phyloP scores from a whole-genome alignment of 768 basidiomycete genomes.

The Naganishia friedmannii region DNA sequence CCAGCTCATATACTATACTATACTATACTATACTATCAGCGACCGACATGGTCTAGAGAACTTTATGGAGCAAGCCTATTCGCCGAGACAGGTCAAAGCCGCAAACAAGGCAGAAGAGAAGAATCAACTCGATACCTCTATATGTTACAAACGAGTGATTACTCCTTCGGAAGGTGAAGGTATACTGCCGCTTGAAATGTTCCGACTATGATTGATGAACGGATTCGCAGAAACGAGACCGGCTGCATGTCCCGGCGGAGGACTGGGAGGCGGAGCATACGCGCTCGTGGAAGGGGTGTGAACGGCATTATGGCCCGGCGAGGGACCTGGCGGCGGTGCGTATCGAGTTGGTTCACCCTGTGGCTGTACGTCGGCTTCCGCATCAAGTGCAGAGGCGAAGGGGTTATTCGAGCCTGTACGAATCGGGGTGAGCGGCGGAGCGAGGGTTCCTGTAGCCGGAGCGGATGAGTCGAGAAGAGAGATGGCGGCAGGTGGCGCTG shows the following conservation, averaged over 20 bases:
- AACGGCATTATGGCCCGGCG: not conserved
- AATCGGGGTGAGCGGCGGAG: constrained; percentile 17
- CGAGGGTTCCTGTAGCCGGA: not conserved
- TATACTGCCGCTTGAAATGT: not conserved
- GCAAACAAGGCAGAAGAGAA: no score
- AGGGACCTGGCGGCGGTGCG: constrained; percentile 9
- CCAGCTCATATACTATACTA: no score
- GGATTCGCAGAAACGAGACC: not conserved
- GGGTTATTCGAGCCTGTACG: constrained; percentile 28
- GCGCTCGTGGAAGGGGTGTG: not conserved
- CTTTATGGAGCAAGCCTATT: no score
- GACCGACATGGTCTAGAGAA: not conserved
- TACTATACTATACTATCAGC: no score
- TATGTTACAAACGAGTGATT: no score
- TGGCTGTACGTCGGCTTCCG: not conserved
- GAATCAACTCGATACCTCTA: no score
- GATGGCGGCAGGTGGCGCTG: not conserved
- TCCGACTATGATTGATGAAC: not conserved
- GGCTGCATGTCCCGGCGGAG: constrained; percentile 33
- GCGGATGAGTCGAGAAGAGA: not conserved
- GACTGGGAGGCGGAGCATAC: constrained; percentile 36
- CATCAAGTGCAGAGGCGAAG: constrained; percentile 5
- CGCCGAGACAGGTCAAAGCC: no score
- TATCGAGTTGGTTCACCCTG: not conserved
- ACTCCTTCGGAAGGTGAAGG: not conserved